Percentiles rank a stretch among this genome's conserved stretches.
Evolutionary conservation across 768 basidiomycete species (phyloP).

Genomic region (Suillus alpinus): DNA sequence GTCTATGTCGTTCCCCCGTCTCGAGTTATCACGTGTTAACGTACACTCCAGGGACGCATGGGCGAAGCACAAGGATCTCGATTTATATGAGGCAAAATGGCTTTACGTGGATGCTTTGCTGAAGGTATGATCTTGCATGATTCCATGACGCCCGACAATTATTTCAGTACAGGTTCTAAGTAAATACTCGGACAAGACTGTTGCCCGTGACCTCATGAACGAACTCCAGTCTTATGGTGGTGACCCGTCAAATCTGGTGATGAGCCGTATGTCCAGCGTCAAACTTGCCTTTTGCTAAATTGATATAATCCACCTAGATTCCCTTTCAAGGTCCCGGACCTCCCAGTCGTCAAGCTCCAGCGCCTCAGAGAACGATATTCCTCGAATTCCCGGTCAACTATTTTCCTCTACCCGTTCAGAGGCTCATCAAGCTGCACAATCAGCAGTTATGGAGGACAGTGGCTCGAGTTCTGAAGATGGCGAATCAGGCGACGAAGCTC

Average conservation of each 20-base stretch:
- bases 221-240: conserved; percentile 79
- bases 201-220: conserved; percentile 68
- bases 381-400: conserved; percentile 13
- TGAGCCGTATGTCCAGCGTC: conserved; percentile 53
- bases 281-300: background rate
- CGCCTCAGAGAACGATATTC: conserved; percentile 39
- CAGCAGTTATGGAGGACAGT: conserved; percentile 20
- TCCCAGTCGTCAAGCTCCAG: conserved; percentile 70
- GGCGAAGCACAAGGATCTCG: conserved; percentile 87
- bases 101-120: conserved; percentile 85
- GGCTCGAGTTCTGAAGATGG: conserved; percentile 43
- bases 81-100: conserved; percentile 79
- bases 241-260: conserved; percentile 59
- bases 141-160: conserved; percentile 1
- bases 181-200: conserved; percentile 81
- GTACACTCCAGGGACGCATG: conserved; percentile 75
- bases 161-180: conserved; percentile 57
- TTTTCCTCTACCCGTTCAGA: conserved; percentile 13
- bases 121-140: conserved; percentile 47
- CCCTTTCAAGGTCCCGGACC: conserved; percentile 45
- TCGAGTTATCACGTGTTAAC: conserved; percentile 20
- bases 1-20: conserved; percentile 14
- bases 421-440: conserved; percentile 14
- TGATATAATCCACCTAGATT: conserved; percentile 14
- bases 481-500: conserved; percentile 48